Base-by-base conservation (phyloP, 768 basidiomycete species). In the Kwoniella mangroviensis region DNA sequence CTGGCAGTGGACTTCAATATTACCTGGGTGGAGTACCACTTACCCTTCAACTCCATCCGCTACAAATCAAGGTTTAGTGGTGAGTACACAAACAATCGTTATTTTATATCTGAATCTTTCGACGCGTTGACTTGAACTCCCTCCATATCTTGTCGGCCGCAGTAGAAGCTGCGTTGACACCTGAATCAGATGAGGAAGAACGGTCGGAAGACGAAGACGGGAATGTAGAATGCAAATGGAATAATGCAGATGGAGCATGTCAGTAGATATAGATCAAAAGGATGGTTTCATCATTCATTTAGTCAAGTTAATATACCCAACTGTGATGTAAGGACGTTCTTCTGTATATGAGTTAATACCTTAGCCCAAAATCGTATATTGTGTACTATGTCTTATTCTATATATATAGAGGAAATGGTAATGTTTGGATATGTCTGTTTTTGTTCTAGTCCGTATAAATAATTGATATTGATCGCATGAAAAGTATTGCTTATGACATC, bases 11-110 rank as follows among this genome's bases (percentile, higher is more conserved):
- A 21, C 53, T 54, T 54, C 53, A n/a, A 54, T 24, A 6, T 24
- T 54, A 54, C 53, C 53, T 54, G n/a, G 53, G 15, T 54, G 21
- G 24, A 54, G 53, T n/a, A 54, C 53, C 6, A 21, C n/a, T 54
- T 54, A 11, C 11, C 21, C 53, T 19, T 54, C 53, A 22, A 54
- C 53, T n/a, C 21, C 53, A 54, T 13, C 11, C n/a, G 53, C 19
- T 54, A 54, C 53, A 5, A 51, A 7, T 54, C 53, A n/a, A 54
- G 21, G 17, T 21, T 54, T 54, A n/a, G n/a, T 54, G 21, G 53
- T 54, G 53, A 54, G 53, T 54, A 11, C 9, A 12, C 53, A 2
- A n/a, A n/a, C 2, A 11, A 21, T 24, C 53, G 2, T 22, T 5
- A 2, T 7, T 24, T 10, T 22, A 11, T 11, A n/a, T 24, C 3